Conservation (phyloP, 257 asterid species). For the Solanum chilense region DNA sequence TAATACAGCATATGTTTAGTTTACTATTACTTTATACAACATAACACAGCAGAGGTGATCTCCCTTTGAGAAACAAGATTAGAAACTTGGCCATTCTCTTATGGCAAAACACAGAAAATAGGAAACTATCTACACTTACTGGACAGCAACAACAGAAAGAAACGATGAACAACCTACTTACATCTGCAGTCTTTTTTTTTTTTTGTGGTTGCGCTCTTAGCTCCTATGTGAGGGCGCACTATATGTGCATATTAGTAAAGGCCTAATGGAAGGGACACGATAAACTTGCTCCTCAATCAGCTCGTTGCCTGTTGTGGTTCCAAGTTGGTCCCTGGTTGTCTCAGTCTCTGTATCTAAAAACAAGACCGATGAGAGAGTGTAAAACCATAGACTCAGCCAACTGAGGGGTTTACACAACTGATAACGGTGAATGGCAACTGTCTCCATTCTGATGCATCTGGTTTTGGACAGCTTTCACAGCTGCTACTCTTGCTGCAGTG, state of each 20-base stretch:
- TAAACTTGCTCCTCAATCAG: constrained; percentile 20
- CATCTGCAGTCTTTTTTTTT: neutral
- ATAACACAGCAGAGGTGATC: neutral
- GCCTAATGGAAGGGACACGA: neutral
- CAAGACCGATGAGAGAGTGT: neutral
- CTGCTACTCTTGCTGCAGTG: constrained; percentile 44
- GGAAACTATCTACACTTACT: neutral
- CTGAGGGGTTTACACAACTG: neutral
- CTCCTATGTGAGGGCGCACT: neutral
- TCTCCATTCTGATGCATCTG: constrained; percentile 16
- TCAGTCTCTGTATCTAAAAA: neutral
- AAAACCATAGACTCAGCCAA: neutral
- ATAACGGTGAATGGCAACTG: neutral
- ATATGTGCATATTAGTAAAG: constrained; percentile 12
- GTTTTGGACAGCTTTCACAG: constrained; percentile 41
- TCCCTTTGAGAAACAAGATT: neutral
- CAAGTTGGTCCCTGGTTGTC: constrained; percentile 7
- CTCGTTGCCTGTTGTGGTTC: constrained; percentile 11
- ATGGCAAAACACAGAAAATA: neutral
- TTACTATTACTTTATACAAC: neutral
- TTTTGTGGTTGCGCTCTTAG: neutral
- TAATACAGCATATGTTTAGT: neutral
- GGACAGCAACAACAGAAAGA: neutral
- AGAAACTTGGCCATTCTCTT: neutral
- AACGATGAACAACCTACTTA: neutral